Conservation (phyloP, 1,284 basidiomycete species). For the Trichosporon inkin region DNA sequence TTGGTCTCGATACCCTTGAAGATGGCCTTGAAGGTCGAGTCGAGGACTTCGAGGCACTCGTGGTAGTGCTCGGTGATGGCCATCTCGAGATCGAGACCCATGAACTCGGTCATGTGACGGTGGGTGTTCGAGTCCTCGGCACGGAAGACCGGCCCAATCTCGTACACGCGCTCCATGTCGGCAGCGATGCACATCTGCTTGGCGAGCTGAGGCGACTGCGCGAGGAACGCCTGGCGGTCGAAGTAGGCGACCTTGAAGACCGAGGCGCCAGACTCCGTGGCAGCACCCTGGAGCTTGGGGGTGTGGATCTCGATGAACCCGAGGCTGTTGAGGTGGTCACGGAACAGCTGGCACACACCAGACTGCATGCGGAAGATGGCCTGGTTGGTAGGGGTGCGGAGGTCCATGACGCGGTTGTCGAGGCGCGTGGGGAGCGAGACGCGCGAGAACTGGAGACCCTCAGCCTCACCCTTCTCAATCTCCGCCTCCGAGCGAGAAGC, state of each 20-base stretch:
- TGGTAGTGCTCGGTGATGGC: constrained; percentile 97
- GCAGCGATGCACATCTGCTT: constrained; percentile 99
- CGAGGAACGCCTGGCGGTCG: constrained; percentile 85
- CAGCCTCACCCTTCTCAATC: constrained; percentile 56
- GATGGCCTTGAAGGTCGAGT: constrained; percentile 74
- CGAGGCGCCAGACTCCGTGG: constrained; percentile 92
- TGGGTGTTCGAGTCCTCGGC: constrained; percentile 98
- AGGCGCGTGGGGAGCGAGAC: constrained; percentile 89
- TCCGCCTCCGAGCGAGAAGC: constrained; percentile 79
- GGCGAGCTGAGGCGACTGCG: constrained; percentile 93
- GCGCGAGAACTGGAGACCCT: constrained; percentile 54
- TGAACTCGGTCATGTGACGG: constrained; percentile 97
- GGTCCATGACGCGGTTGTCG: constrained; percentile 91
- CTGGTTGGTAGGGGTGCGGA: constrained; percentile 94
- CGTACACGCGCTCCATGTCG: constrained; percentile 96
- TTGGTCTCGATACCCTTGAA: constrained; percentile 75
- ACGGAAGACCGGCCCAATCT: constrained; percentile 89
- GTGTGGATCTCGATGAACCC: constrained; percentile 87
- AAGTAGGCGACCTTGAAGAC: constrained; percentile 99
- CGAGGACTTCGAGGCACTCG: constrained; percentile 84
- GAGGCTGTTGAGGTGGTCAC: constrained; percentile 69
- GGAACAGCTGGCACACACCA: constrained; percentile 82
- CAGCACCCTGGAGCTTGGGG: constrained; percentile 94
- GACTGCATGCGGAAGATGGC: constrained; percentile 92
- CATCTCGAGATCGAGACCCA: constrained; percentile 99